Percentiles rank a stretch among this genome's conserved stretches.
Conservation (phyloP, 1,284 basidiomycete genomes). For the Apiotrichum laibachii region DNA sequence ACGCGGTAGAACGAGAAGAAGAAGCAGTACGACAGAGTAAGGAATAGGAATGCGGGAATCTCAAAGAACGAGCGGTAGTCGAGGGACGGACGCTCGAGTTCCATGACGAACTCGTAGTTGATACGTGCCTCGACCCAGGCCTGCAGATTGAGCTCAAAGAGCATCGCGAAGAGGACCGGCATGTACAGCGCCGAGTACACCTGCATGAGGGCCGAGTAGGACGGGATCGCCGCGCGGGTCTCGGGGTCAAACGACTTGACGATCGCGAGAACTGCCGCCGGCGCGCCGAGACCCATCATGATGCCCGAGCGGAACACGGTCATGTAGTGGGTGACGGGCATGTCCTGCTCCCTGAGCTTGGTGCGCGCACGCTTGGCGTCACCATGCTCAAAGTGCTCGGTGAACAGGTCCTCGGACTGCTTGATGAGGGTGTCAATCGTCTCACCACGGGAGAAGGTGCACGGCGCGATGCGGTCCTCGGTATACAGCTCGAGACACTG, state of each 20-base stretch:
- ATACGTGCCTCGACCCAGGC: slow-evolving; percentile 75
- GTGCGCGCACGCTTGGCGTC: slow-evolving; percentile 75
- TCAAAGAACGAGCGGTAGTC: slow-evolving; percentile 81
- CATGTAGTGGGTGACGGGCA: slow-evolving; percentile 67
- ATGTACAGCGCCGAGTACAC: slow-evolving; percentile 76
- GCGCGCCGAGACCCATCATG: slow-evolving; percentile 71
- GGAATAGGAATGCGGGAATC: slow-evolving; percentile 74
- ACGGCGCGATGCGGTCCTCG: slow-evolving; percentile 62
- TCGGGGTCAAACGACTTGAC: slow-evolving; percentile 61
- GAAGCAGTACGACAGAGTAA: slow-evolving; percentile 75
- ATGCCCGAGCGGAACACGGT: slow-evolving; percentile 73
- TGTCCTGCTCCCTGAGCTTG: slow-evolving; percentile 62
- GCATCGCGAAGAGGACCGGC: slow-evolving; percentile 70
- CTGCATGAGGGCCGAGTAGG: slow-evolving; percentile 71
- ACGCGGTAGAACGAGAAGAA: slow-evolving; percentile 76
- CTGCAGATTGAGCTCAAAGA: slow-evolving; percentile 76
- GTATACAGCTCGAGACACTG: slow-evolving; percentile 66
- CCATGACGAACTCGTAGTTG: slow-evolving; percentile 92
- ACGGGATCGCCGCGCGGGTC: slow-evolving; percentile 62
- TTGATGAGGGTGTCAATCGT: slow-evolving; percentile 66
- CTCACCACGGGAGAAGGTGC: slow-evolving; percentile 56
- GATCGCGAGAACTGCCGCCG: slow-evolving; percentile 68
- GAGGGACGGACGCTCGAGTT: slow-evolving; percentile 70
- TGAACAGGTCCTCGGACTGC: slow-evolving; percentile 71
- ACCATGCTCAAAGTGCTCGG: slow-evolving; percentile 72